Evolutionary conservation across 2,329 filamentous ascomycete species (phyloP).

Genomic region (Rhynchosporium secalis): DNA sequence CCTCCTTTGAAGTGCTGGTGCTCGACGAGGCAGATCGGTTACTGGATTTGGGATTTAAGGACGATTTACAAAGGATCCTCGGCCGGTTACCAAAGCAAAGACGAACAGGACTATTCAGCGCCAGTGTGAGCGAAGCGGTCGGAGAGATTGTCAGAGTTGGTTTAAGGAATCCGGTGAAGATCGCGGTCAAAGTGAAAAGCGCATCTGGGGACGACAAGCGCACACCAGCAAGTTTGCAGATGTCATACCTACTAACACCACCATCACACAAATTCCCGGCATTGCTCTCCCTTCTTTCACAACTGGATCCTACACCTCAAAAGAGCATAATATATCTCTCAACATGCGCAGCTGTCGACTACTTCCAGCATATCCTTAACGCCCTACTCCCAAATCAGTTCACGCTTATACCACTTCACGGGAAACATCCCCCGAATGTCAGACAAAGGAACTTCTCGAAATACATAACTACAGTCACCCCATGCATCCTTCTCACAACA

Average conservation of each 20-base stretch:
- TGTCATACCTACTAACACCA: slow-evolving; percentile 77
- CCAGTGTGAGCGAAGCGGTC: slow-evolving; percentile 93
- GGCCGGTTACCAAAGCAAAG: slow-evolving; percentile 86
- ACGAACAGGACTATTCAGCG: slow-evolving; percentile 90
- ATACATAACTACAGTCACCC: slow-evolving; percentile 73
- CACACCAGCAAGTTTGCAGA: slow-evolving; percentile 89
- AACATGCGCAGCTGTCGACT: slow-evolving; percentile 92
- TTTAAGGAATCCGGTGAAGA: slow-evolving; percentile 89
- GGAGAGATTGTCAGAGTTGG: slow-evolving; percentile 91
- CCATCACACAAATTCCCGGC: slow-evolving; percentile 80
- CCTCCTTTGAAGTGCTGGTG: slow-evolving; percentile 87
- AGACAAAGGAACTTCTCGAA: slow-evolving; percentile 83
- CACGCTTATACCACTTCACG: slow-evolving; percentile 78
- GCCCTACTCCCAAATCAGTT: slow-evolving; percentile 68
- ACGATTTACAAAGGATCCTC: slow-evolving; percentile 83
- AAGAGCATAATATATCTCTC: slow-evolving; percentile 91
- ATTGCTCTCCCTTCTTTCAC: slow-evolving; percentile 67
- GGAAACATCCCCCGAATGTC: slow-evolving; percentile 86
- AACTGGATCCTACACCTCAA: slow-evolving; percentile 71
- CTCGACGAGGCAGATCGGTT: slow-evolving; percentile 93
- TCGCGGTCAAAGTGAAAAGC: slow-evolving; percentile 88
- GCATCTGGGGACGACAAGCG: slow-evolving; percentile 76
- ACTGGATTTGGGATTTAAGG: slow-evolving; percentile 90
- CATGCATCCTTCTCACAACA: slow-evolving; percentile 84
- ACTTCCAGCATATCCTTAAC: slow-evolving; percentile 81